Evolutionary conservation across 1,284 basidiomycete genomes (phyloP), one percentile per base, ranked within the genome.

Genomic region (Phellopilus nigrolimitatus): DNA sequence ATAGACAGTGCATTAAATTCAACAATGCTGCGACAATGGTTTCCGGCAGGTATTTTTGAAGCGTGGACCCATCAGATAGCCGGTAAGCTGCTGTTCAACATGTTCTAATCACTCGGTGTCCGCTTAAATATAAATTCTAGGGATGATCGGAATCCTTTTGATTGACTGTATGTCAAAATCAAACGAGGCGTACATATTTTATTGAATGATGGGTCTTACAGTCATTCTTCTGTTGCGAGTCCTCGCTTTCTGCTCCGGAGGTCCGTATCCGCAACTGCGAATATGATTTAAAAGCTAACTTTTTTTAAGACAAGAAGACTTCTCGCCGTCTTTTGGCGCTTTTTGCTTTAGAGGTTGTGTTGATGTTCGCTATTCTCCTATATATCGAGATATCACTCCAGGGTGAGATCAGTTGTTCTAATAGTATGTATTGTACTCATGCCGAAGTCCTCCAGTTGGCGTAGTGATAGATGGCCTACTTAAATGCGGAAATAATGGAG

Each of bases 221-320:
- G 47, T 13, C 12, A 49, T 49, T 33, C 27, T 49, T 12, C 27
- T 49, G 38, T 21, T 49, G 37, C 36, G 47, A 13, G 47, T 49
- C 10, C 15, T 49, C 9, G 47, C 47, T 3, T 37, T 49, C n/a
- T 40, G 36, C 34, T 27, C 37, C 1, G 47, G 30, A 6, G 38
- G 47, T 49, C 6, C 37, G 25, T 10, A 7, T 13, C 17, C 4
- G 9, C 17, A 12, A 19, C 8, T 31, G 10, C 31, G 13, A 8
- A 13, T 12, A 21, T 28, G 4, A 25, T 19, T 28, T 12, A 38
- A 13, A 12, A 27, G 5, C 17, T 37, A 33, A 33, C 22, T 4
- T 15, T 33, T n/a, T 0, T 4, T 19, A 8, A 49, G 47, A 39
- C 15, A 39, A 30, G 17, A 49, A 49, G 21, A 1, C 40, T 3